Conservation (phyloP, 2,329 filamentous ascomycete genomes). For the Apiospora kogelbergensis region DNA sequence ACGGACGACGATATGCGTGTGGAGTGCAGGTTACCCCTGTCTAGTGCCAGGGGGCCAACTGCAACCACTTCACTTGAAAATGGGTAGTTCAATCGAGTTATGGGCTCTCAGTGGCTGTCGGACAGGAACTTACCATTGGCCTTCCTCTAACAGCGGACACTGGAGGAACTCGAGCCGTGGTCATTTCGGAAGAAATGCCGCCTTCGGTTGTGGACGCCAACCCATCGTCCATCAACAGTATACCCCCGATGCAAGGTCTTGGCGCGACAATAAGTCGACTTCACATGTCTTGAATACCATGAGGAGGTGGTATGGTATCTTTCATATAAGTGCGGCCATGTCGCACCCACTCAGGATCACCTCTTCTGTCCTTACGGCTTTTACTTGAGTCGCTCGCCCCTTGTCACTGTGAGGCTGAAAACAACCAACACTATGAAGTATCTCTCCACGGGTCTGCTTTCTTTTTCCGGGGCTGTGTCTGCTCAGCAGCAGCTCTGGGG, state of each 20-base stretch:
- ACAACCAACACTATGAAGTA: slow-evolving; percentile 22
- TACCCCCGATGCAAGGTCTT: neutral
- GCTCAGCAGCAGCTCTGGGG: slow-evolving; percentile 28
- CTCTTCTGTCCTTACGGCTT: neutral
- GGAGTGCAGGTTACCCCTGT: neutral
- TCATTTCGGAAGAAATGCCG: neutral
- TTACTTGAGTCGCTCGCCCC: neutral
- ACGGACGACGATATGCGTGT: neutral
- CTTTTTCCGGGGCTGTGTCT: slow-evolving; percentile 21
- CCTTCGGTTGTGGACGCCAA: neutral
- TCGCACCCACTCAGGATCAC: neutral
- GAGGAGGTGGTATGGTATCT: neutral
- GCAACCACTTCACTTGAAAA: neutral
- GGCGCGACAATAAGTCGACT: neutral
- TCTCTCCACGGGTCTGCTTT: slow-evolving; percentile 19
- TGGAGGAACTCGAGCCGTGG: neutral
- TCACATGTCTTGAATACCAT: neutral
- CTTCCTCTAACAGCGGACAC: neutral
- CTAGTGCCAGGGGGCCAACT: neutral
- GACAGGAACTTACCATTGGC: neutral
- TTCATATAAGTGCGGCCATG: neutral
- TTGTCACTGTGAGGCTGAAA: neutral
- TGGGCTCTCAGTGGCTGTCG: neutral
- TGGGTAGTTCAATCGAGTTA: neutral
- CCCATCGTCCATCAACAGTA: neutral